A percentile compares a stretch with the other conserved stretches of the same genome.
Evolutionary conservation across 352 stramenopile species (phyloP).

Genomic region (Globisporangium radiosum): DNA sequence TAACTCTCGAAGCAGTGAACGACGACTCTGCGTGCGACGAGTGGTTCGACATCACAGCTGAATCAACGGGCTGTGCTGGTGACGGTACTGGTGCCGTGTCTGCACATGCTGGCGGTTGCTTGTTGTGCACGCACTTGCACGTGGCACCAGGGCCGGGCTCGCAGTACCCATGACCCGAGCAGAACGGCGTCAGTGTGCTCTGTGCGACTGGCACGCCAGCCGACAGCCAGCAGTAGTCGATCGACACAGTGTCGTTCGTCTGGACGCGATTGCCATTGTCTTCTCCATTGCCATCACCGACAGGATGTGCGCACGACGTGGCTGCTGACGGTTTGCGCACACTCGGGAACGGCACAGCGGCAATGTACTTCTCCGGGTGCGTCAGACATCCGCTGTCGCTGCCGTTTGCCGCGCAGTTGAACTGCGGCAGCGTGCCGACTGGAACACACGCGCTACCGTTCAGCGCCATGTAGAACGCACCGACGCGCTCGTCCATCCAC

Average conservation of each 20-base stretch:
- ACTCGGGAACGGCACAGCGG: neutral
- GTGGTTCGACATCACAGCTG: too few relatives aligned
- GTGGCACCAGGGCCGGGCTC: neutral
- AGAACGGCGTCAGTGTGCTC: neutral
- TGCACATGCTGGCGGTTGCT: neutral
- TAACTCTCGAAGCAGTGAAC: too few relatives aligned
- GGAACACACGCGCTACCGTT: constrained; percentile 24
- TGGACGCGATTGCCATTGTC: neutral
- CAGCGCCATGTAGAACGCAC: constrained; percentile 32
- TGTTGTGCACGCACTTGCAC: neutral
- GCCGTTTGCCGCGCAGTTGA: constrained; percentile 45
- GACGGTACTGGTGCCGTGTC: neutral
- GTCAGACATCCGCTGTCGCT: constrained; percentile 39
- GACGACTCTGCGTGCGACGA: too few relatives aligned
- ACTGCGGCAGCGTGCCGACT: constrained; percentile 36
- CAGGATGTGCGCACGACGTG: neutral
- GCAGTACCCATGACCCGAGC: neutral
- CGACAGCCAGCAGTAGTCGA: neutral
- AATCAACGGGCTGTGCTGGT: too few relatives aligned
- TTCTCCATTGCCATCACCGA: neutral
- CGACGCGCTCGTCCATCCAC: constrained; percentile 46
- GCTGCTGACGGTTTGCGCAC: neutral
- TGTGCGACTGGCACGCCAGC: neutral
- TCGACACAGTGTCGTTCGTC: neutral
- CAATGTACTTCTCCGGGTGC: constrained; percentile 19